Conservation (phyloP, 768 basidiomycete genomes). For the Nidularia pulvinata region DNA sequence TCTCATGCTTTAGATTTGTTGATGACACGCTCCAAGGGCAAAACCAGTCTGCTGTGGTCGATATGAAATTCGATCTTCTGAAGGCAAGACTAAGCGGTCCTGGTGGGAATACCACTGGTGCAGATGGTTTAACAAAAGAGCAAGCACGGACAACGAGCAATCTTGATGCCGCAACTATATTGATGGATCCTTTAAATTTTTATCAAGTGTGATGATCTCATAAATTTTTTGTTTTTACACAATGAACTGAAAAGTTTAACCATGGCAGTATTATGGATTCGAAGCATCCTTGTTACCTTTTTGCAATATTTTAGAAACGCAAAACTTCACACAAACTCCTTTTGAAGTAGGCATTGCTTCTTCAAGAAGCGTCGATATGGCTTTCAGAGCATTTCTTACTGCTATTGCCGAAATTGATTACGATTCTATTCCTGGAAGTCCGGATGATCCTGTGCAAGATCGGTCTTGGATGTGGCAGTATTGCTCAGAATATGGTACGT, state of each 20-base stretch:
- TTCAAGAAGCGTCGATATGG: constrained; percentile 25
- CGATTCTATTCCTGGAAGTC: constrained; percentile 34
- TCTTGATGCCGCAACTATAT: constrained; percentile 35
- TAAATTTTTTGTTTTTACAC: not conserved
- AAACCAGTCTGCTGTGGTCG: constrained; percentile 25
- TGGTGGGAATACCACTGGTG: constrained; percentile 34
- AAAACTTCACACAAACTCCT: constrained; percentile 33
- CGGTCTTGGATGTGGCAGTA: constrained; percentile 55
- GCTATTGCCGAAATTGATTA: constrained; percentile 44
- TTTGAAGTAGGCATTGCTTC: constrained; percentile 35
- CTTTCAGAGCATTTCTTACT: constrained; percentile 36
- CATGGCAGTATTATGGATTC: constrained; percentile 43
- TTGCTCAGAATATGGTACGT: constrained; percentile 46
- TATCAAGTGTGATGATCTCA: constrained; percentile 32
- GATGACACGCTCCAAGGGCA: constrained; percentile 28
- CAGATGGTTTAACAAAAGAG: constrained; percentile 26
- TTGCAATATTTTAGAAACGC: constrained; percentile 45
- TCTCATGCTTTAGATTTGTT: constrained; percentile 20
- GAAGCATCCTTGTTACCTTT: constrained; percentile 41
- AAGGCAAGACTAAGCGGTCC: constrained; percentile 39
- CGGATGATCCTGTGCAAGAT: constrained; percentile 41
- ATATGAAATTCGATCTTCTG: constrained; percentile 41
- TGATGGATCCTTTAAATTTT: constrained; percentile 48
- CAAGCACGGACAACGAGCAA: constrained; percentile 32
- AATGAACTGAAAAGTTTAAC: not conserved